A percentile compares a stretch with the other conserved stretches of the same genome.
Conservation (phyloP, 495 filamentous ascomycete species). For the Penicillium roqueforti region DNA sequence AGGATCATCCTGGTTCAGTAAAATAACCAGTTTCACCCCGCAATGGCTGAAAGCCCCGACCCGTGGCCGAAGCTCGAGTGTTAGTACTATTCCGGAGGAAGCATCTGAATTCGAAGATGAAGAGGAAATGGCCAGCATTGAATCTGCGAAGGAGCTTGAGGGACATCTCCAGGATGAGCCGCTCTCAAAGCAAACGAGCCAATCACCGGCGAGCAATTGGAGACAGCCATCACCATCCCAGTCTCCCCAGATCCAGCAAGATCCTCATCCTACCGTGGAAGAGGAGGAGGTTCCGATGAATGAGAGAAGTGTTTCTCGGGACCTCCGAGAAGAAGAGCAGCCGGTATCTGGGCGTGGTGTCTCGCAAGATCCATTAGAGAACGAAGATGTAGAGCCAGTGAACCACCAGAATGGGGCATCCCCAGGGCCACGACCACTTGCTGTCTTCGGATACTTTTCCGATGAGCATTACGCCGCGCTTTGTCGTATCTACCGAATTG, state of each 20-base stretch:
- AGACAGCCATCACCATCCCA: slow-evolving; percentile 7
- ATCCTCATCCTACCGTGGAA: slow-evolving; percentile 1
- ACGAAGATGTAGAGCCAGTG: slow-evolving; percentile 7
- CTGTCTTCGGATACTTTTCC: slow-evolving; percentile 43
- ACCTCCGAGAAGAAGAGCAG: neutral
- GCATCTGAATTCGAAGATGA: slow-evolving; percentile 20
- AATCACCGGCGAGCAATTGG: slow-evolving; percentile 12
- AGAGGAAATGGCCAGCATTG: slow-evolving; percentile 11
- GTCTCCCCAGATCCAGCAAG: slow-evolving; percentile 1
- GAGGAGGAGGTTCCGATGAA: neutral
- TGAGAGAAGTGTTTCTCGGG: neutral
- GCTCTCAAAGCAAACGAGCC: slow-evolving; percentile 8
- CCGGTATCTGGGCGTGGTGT: slow-evolving; percentile 8
- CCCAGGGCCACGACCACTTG: slow-evolving; percentile 23
- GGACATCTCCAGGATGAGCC: slow-evolving; percentile 13
- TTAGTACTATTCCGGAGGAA: slow-evolving; percentile 18
- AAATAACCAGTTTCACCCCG: slow-evolving; percentile 39
- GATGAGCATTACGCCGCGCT: slow-evolving; percentile 42
- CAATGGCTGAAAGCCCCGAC: slow-evolving; percentile 39
- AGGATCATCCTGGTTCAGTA: slow-evolving; percentile 38
- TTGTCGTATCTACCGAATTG: slow-evolving; percentile 39
- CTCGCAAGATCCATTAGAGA: slow-evolving; percentile 5
- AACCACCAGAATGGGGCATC: slow-evolving; percentile 12
- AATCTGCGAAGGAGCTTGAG: slow-evolving; percentile 13
- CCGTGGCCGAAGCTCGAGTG: slow-evolving; percentile 17